phyloP scores from a whole-genome alignment of 164 flowering plant species.

The Paratinospora sagittata region DNA sequence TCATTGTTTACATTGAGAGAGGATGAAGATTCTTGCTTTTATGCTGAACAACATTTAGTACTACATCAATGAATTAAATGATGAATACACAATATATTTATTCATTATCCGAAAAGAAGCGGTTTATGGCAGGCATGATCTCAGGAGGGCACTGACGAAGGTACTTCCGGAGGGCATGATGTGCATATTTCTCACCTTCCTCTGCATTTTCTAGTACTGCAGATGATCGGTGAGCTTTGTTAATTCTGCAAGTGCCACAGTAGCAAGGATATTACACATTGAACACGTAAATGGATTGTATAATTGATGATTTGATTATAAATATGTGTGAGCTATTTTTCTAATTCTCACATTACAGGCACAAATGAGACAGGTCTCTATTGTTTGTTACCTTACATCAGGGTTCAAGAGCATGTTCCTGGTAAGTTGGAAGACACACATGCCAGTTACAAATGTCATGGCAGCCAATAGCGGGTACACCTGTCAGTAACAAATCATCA shows the following conservation, averaged over 20 bases:
- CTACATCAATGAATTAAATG: neutral
- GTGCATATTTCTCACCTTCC: conserved; percentile 75
- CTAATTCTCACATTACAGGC: neutral
- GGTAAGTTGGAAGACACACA: conserved; percentile 61
- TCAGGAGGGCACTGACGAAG: conserved; percentile 72
- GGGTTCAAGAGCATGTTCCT: conserved; percentile 63
- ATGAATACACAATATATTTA: neutral
- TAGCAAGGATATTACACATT: neutral
- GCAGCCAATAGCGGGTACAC: conserved; percentile 76
- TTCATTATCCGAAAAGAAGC: conserved; percentile 42
- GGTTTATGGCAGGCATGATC: conserved; percentile 69
- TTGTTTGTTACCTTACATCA: conserved; percentile 49
- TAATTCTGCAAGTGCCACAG: conserved; percentile 35
- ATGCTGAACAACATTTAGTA: neutral
- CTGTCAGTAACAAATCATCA: conserved; percentile 18
- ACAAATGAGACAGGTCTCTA: neutral
- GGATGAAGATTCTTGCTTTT: neutral
- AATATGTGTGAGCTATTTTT: neutral
- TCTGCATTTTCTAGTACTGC: conserved; percentile 63
- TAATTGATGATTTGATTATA: neutral
- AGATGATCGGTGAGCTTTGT: conserved; percentile 39
- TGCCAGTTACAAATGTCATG: conserved; percentile 56
- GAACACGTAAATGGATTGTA: too few species aligned
- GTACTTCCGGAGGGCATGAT: conserved; percentile 64
- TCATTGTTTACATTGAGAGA: neutral